Evolutionary conservation across 2,329 filamentous ascomycete species (phyloP), one percentile per base, ranked within the genome.

Genomic region (Scolecobasidium constrictum): DNA sequence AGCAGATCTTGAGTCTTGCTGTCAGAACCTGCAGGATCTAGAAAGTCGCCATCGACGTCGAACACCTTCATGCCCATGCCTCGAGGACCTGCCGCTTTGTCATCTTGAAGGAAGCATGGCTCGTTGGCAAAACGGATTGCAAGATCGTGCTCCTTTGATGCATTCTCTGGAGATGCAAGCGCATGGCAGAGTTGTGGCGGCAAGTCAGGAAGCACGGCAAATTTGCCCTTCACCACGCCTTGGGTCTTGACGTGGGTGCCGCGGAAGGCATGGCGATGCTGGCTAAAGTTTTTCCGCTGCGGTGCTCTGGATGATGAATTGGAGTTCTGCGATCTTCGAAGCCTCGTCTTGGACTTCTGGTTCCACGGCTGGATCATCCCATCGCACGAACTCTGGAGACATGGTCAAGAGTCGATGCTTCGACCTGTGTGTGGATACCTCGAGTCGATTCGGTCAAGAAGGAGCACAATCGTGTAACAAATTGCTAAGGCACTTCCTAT

Each of bases 31-130:
- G n/a, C 16, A 12, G 16, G 55, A 6, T 62, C 54, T 39, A 67
- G 63, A 52, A 61, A 61, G 17, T 63, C 60, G 5, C 64, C 65
- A 4, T 60, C 38, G n/a, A 72, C 62, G 41, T 65, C 60, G 53
- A 72, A 72, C 34, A 72, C 50, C 48, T 72, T 72, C 57, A 72
- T 69, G 9, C 54, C 63, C 34, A 71, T 64, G 18, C 66, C 68
- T 31, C 67, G 59, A 3, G 66, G 68, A 40, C 66, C 62, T 1
- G 67, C 59, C 18, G 65, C 63, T 19, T 59, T 60, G 42, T 69
- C 60, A 45, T 56, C 20, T 22, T 37, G 26, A 7, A 28, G 18
- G n/a, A 7, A 26, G 1, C 13, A 35, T 3, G 40, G 40, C 19
- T 42, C 40, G 15, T 35, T 35, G 6, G 31, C 33, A 15, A 35